Base-by-base conservation (phyloP, 768 basidiomycete genomes). In the Pleurotus pulmonarius region DNA sequence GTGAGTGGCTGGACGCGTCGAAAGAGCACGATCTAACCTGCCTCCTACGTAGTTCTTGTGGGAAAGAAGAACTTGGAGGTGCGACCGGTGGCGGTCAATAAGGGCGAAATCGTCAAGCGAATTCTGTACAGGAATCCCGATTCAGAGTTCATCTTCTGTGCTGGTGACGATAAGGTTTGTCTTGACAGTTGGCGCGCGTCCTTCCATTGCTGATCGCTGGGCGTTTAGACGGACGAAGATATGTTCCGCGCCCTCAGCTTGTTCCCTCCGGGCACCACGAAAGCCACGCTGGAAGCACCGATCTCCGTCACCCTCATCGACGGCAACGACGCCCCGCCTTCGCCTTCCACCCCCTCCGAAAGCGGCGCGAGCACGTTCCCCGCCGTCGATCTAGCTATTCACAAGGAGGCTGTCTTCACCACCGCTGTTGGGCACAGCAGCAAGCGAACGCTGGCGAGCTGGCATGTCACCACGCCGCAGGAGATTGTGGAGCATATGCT, bases 61-160 rank as follows among this genome's bases (percentile, higher is more conserved):
- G 96, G 96, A 16, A 99, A 99, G 80, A 98, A 98, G 85, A 98
- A 98, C 70, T 78, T 99, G 44, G 96, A 99, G 75, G 95, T 98
- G 18, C 85, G 96, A 58, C 96, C 94, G 3, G 80, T 95, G 29
- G 94, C 94, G 1, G 86, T 98, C 58, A 98, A 97, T 82, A 98
- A 99, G 84, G 96, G 96, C 52, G 96, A 98, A 76, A 98, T 98
- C 65, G 95, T 98, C 66, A 95, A 95, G 77, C 80, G 94, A 46
- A 86, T 98, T 58, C 67, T 97, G 56, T 98, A 95, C 79, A 76
- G 87, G 70, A 88, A 98, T 77, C 91, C 95, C 2, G 93, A 96
- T 58, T 87, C 92, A 45, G 92, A 97, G 68, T 94, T 98, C 66
- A 80, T 98, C 69, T 96, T 98, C 76, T 99, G 96, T 68, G 96